phyloP scores from a whole-genome alignment of 208 protist genomes.

The Wallacemonas sp. region DNA sequence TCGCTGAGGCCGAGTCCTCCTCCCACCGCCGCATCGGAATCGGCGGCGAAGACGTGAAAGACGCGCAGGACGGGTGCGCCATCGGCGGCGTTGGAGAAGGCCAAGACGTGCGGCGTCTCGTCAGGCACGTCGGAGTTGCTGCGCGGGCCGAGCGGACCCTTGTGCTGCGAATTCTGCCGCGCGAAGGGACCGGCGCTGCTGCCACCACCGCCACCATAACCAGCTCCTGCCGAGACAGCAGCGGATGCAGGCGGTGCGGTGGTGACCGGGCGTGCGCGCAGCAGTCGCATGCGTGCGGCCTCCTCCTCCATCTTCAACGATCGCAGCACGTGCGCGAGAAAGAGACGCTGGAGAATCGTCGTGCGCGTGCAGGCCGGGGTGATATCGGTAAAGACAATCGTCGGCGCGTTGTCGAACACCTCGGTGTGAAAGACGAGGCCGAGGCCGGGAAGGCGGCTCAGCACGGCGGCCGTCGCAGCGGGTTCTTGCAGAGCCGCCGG shows the following conservation, averaged over 20 bases:
- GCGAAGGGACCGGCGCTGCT: background rate
- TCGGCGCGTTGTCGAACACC: background rate
- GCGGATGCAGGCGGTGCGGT: too few species aligned
- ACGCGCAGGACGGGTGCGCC: conserved; percentile 8
- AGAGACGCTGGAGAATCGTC: conserved; percentile 11
- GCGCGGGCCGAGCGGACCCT: background rate
- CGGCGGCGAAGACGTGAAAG: conserved; percentile 7
- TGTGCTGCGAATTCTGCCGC: background rate
- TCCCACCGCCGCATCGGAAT: too few species aligned
- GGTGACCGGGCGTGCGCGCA: conserved; percentile 1
- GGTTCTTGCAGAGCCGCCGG: background rate
- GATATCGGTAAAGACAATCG: background rate
- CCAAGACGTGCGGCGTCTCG: background rate
- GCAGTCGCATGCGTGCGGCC: conserved; percentile 5
- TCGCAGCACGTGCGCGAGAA: conserved; percentile 14
- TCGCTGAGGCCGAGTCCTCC: too few species aligned
- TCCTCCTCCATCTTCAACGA: conserved; percentile 17
- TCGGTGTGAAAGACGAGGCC: background rate
- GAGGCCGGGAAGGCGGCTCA: background rate
- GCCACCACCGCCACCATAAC: too few species aligned
- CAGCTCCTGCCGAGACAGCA: too few species aligned
- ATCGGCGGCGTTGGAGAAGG: conserved; percentile 3
- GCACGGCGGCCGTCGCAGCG: background rate
- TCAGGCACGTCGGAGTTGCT: background rate
- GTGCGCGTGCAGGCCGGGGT: conserved; percentile 1